phyloP scores from a whole-genome alignment of 257 asterid genomes.

The Gentiana dahurica region DNA sequence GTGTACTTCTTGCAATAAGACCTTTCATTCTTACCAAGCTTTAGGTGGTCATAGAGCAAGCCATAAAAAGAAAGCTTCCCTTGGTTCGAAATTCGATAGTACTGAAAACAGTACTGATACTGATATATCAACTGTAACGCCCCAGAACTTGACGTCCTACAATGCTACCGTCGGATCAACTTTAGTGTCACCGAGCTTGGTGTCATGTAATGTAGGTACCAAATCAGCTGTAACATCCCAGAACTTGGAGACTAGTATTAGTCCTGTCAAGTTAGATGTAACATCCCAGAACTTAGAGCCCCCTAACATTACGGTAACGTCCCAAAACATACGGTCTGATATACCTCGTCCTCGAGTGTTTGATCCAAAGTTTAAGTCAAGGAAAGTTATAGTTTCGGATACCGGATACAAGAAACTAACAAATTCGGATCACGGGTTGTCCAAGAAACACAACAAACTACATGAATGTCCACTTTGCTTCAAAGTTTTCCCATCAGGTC shows the following conservation, averaged over 20 bases:
- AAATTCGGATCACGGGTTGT: background rate
- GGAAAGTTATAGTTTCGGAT: background rate
- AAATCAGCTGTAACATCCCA: background rate
- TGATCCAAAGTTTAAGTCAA: too few relatives aligned
- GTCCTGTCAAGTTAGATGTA: too few relatives aligned
- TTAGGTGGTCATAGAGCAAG: constrained; percentile 93
- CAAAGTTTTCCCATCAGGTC: constrained; percentile 66
- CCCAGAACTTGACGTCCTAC: background rate
- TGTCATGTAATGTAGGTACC: too few relatives aligned
- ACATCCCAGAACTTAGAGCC: constrained; percentile 1
- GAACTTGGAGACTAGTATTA: constrained; percentile 7
- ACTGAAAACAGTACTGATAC: constrained; percentile 34
- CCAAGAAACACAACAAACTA: constrained; percentile 16
- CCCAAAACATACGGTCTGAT: too few relatives aligned
- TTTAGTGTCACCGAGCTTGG: too few relatives aligned
- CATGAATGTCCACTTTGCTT: constrained; percentile 75
- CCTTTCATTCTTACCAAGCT: constrained; percentile 75
- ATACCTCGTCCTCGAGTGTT: too few relatives aligned
- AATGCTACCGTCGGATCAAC: too few relatives aligned
- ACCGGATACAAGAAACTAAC: constrained; percentile 1
- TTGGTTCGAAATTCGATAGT: constrained; percentile 26
- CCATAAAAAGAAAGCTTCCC: constrained; percentile 66
- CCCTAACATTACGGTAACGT: background rate
- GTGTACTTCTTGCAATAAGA: constrained; percentile 59
- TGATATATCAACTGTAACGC: constrained; percentile 9